A percentile compares a stretch with the other conserved stretches of the same genome.
phyloP scores from a whole-genome alignment of 176 grass and related monocot genomes.

The Carex myosuroides region DNA sequence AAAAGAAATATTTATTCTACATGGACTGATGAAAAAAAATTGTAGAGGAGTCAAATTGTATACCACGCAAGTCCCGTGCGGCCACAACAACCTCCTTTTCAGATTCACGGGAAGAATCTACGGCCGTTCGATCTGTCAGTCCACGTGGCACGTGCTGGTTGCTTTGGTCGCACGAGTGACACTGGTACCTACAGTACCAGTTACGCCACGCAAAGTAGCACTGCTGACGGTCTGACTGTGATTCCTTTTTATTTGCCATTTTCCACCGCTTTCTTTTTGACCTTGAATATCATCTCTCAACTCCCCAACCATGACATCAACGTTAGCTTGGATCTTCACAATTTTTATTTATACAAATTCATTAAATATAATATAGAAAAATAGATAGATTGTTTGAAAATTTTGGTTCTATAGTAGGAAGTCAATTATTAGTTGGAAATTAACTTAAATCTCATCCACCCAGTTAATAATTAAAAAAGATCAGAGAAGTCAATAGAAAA shows the following conservation, averaged over 20 bases:
- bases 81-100: background rate
- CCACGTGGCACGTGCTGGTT: constrained; percentile 7
- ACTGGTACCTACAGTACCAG: constrained; percentile 4
- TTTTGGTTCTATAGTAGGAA: too few relatives aligned
- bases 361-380: too few relatives aligned
- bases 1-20: too few relatives aligned
- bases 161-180: constrained; percentile 19
- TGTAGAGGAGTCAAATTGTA: background rate
- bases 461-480: too few relatives aligned
- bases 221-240: background rate
- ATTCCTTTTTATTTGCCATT: background rate
- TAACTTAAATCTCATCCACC: too few relatives aligned
- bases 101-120: background rate
- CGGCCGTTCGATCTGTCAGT: background rate
- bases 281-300: background rate
- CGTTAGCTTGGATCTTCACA: background rate
- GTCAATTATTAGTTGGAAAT: too few relatives aligned
- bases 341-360: too few relatives aligned
- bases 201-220: constrained; percentile 18
- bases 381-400: too few relatives aligned
- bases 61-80: background rate
- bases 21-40: background rate
- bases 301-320: background rate
- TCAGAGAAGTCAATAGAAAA: too few relatives aligned
- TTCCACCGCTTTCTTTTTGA: background rate